phyloP scores from a whole-genome alignment of 148 eudicot genomes.

The Spergularia marina region DNA sequence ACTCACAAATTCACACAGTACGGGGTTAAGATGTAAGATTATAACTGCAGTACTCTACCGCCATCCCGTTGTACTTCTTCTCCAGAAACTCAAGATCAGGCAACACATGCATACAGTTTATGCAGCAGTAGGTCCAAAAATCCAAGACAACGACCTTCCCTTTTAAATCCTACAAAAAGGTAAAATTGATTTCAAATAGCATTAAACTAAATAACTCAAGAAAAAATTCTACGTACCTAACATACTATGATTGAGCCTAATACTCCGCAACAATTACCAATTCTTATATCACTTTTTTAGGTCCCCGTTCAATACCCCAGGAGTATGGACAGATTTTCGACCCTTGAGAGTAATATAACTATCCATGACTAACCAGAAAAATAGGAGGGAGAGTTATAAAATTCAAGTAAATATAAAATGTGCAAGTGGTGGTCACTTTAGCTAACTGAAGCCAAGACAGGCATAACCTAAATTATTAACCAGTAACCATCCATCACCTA shows the following conservation, averaged over 20 bases:
- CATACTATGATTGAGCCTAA: neutral
- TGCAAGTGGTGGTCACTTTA: no score
- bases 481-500: neutral
- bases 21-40: constrained; percentile 10
- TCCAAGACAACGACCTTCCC: constrained; percentile 94
- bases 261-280: neutral
- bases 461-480: neutral
- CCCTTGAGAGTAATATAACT: no score
- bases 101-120: constrained; percentile 96
- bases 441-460: neutral
- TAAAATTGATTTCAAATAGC: neutral
- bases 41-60: constrained; percentile 46
- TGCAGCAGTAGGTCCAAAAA: constrained; percentile 99
- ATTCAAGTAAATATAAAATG: no score
- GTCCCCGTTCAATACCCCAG: no score
- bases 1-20: constrained; percentile 15
- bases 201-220: neutral
- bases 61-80: constrained; percentile 87
- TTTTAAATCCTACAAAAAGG: constrained; percentile 70
- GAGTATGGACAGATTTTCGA: no score
- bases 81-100: constrained; percentile 94
- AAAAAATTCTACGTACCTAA: neutral
- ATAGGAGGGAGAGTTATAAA: no score
- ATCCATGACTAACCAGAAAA: no score
- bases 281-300: no score